These are phyloP conservation scores for Aspergillus baeticus DNA, from an alignment of 495 filamentous ascomycete species.

Conservation along the genomic window DNA sequence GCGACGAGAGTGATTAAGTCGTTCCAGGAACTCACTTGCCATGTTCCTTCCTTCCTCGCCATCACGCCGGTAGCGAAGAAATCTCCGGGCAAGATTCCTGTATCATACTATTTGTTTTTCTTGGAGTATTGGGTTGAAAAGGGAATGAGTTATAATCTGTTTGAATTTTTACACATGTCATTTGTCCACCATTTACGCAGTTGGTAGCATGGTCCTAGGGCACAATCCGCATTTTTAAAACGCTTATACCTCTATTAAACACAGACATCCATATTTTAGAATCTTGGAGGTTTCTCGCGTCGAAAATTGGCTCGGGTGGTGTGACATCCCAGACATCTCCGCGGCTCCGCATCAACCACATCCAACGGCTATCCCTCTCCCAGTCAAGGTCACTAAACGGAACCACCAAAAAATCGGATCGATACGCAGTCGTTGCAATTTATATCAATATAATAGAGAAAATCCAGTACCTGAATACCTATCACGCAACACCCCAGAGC, in stretches of 20 bases:
- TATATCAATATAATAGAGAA: too few relatives aligned
- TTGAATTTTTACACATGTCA: conserved; percentile 11
- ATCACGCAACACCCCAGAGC: neutral
- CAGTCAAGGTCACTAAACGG: too few relatives aligned
- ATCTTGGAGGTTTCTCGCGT: too few relatives aligned
- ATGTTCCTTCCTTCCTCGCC: conserved; percentile 2
- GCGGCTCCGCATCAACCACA: conserved; percentile 11
- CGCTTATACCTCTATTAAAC: too few relatives aligned
- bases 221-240: neutral
- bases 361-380: neutral
- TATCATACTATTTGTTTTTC: conserved; percentile 39
- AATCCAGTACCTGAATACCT: neutral
- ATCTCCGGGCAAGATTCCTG: conserved; percentile 34
- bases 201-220: conserved; percentile 1
- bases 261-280: too few relatives aligned
- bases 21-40: conserved; percentile 32
- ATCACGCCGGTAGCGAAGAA: neutral
- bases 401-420: too few relatives aligned
- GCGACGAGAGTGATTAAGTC: conserved; percentile 55
- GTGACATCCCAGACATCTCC: conserved; percentile 10
- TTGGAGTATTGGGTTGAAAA: conserved; percentile 48
- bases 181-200: conserved; percentile 20
- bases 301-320: conserved; percentile 7
- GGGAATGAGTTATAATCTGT: conserved; percentile 29
- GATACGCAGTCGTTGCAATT: too few relatives aligned